Base-by-base conservation (phyloP, 2,329 filamentous ascomycete genomes). In the Ilyonectria destructans region DNA sequence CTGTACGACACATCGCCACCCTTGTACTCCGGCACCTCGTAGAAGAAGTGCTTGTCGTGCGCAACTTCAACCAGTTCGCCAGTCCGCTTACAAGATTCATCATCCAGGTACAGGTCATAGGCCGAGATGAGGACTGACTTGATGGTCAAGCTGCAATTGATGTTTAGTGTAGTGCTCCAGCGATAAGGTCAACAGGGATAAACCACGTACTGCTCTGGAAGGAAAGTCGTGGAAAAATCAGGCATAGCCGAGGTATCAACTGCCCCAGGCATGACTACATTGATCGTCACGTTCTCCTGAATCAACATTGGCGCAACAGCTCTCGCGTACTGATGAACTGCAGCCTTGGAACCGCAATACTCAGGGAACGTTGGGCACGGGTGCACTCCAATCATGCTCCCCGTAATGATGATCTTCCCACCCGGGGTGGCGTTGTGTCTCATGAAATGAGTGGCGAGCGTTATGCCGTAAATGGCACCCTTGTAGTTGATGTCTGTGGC, bases 381-480 rank as follows among this genome's bases (percentile, higher is more conserved):
- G 19, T 64, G 61, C 21, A 64, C 61, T 54, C 61, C 61, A 26
- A 58, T 64, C 61, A 64, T 64, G 61, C 61, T 64, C 19, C 61
- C 61, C 2, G 61, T 64, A 6, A 64, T 33, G n/a, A 58, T 58
- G 19, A 64, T 64, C n/a, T 52, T 64, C 12, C 61, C 61, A 13
- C 61, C 61, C 9, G 61, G 61, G 13, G 40, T 57, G 13, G 19
- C 4, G 17, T 64, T 64, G 46, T 58, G 45, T 31, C 54, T 35
- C 61, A 64, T 64, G 54, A 64, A 64, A 35, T 64, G 61, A 15
- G 54, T 58, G 21, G 61, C 54, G 9, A 64, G 61, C 10, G 61
- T 58, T 19, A 64, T 64, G 19, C 61, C 61, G 33, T 64, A 64
- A 10, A 64, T 52, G 10, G 61, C 17, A 7, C 61, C 61, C 26